phyloP scores from a whole-genome alignment of 306 rosid genomes.

The Corylus americana region DNA sequence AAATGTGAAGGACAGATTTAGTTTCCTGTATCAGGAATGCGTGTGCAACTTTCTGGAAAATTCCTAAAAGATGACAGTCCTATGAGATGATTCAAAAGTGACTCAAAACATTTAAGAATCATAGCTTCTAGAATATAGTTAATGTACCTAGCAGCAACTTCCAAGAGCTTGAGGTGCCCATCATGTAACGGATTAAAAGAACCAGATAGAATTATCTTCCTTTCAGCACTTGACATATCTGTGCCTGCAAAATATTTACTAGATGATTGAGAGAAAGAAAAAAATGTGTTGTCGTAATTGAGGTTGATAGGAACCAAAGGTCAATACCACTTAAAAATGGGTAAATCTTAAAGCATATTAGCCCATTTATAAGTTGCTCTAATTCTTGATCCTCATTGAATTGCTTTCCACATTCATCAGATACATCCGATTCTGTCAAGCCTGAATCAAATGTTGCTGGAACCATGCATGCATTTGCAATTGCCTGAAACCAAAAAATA shows the following conservation, averaged over 20 bases:
- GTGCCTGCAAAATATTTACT: conserved; percentile 37
- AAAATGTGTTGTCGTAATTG: neutral
- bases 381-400: conserved; percentile 73
- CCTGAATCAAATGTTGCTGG: conserved; percentile 54
- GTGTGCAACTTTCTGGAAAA: neutral
- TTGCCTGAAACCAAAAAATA: conserved; percentile 66
- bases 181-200: conserved; percentile 93
- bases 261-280: conserved; percentile 6
- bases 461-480: conserved; percentile 81
- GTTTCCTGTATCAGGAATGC: neutral
- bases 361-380: conserved; percentile 76
- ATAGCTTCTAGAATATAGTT: conserved; percentile 9
- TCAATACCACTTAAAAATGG: conserved; percentile 71
- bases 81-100: conserved; percentile 13
- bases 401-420: conserved; percentile 55
- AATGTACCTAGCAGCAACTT: conserved; percentile 79
- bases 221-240: conserved; percentile 44
- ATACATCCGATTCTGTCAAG: conserved; percentile 63
- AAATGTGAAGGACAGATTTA: neutral
- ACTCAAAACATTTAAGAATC: conserved; percentile 1
- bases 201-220: conserved; percentile 79
- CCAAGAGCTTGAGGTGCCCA: conserved; percentile 85
- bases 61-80: neutral
- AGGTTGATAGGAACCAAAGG: conserved; percentile 16
- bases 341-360: conserved; percentile 78